phyloP scores from a whole-genome alignment of 441 rosid genomes.

The Mallotus japonicus region DNA sequence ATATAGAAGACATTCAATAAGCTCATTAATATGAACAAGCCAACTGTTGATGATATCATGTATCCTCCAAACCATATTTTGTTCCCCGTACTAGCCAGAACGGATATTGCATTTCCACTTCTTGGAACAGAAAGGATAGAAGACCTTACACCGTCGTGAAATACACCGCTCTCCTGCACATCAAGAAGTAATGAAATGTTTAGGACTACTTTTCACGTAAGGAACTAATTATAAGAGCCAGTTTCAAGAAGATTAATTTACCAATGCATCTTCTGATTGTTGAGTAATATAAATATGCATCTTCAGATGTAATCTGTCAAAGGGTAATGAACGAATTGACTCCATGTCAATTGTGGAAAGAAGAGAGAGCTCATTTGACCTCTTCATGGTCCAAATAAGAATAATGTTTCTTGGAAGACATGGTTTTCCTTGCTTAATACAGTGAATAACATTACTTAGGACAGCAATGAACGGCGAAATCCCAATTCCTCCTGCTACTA shows the following conservation, averaged over 20 bases:
- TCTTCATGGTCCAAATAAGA: constrained; percentile 73
- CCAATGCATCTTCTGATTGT: constrained; percentile 58
- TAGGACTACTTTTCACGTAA: too few relatives aligned
- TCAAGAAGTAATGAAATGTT: too few relatives aligned
- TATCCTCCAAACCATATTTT: constrained; percentile 64
- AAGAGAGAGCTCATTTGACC: constrained; percentile 65
- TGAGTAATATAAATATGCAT: constrained; percentile 59
- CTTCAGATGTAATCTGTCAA: constrained; percentile 46
- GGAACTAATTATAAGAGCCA: not conserved
- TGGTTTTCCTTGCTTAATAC: constrained; percentile 52
- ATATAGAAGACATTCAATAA: constrained; percentile 51
- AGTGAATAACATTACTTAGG: constrained; percentile 61
- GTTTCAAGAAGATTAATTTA: constrained; percentile 29
- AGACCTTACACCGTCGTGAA: constrained; percentile 26
- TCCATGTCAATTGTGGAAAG: constrained; percentile 52
- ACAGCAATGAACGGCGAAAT: constrained; percentile 81
- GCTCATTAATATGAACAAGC: constrained; percentile 45
- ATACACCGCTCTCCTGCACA: constrained; percentile 70
- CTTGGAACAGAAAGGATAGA: constrained; percentile 34
- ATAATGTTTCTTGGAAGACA: constrained; percentile 61
- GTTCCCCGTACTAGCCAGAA: constrained; percentile 65
- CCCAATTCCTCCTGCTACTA: constrained; percentile 88
- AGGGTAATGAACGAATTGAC: constrained; percentile 43
- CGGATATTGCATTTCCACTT: constrained; percentile 49
- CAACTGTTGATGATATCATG: constrained; percentile 46